phyloP scores from a whole-genome alignment of 495 filamentous ascomycete species.

The Glarea lozoyensis region DNA sequence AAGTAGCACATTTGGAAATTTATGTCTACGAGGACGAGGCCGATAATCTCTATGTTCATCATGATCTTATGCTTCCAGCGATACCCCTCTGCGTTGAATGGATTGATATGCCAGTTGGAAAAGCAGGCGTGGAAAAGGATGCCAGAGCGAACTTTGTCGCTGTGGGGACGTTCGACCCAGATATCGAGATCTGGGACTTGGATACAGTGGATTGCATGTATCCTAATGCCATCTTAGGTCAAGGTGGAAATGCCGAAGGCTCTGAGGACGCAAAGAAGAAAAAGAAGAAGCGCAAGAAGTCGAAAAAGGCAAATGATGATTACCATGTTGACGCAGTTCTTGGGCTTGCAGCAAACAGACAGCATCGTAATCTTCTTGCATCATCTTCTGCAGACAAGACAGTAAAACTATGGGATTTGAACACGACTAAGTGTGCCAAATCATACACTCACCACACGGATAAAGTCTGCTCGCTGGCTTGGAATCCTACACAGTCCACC shows the following conservation, averaged over 20 bases:
- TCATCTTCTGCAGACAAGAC: conserved; percentile 95
- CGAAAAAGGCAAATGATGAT: conserved; percentile 76
- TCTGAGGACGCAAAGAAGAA: conserved; percentile 46
- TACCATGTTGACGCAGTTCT: conserved; percentile 94
- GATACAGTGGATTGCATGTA: conserved; percentile 96
- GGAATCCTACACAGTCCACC: conserved; percentile 82
- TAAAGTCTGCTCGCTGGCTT: conserved; percentile 91
- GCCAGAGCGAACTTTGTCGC: conserved; percentile 79
- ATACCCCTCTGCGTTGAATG: conserved; percentile 95
- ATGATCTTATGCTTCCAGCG: conserved; percentile 98
- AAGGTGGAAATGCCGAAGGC: conserved; percentile 46
- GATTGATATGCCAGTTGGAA: conserved; percentile 80
- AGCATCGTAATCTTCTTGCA: conserved; percentile 90
- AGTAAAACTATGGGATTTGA: conserved; percentile 95
- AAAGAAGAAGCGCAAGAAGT: conserved; percentile 78
- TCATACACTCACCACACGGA: conserved; percentile 88
- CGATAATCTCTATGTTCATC: conserved; percentile 97
- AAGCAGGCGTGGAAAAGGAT: conserved; percentile 46
- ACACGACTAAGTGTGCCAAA: conserved; percentile 83
- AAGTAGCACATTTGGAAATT: conserved; percentile 91
- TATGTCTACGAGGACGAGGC: conserved; percentile 94
- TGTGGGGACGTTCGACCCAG: conserved; percentile 92
- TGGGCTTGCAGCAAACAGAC: conserved; percentile 80
- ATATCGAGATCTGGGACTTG: conserved; percentile 98
- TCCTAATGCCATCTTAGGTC: conserved; percentile 93